Percentiles rank a stretch among this genome's conserved stretches.
phyloP scores from a whole-genome alignment of 331 rosid genomes.

The Stylosanthes scabra region DNA sequence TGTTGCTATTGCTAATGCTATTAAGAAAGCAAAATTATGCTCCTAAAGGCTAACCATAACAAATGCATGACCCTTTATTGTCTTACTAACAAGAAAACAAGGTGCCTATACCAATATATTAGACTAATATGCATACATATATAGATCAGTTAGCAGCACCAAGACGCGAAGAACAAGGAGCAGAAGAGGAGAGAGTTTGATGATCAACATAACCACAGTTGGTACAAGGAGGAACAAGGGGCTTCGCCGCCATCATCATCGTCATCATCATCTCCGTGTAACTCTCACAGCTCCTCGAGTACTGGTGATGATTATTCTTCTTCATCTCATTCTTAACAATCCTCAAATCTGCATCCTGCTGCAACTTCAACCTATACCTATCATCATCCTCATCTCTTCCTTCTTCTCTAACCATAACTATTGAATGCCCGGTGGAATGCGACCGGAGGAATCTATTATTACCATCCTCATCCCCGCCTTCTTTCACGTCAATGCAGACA shows the following conservation, averaged over 20 bases:
- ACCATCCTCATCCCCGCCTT: not conserved
- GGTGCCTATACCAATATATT: too few species aligned
- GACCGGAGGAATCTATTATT: slow-evolving; percentile 53
- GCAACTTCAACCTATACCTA: slow-evolving; percentile 62
- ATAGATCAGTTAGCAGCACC: not conserved
- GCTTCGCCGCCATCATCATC: not conserved
- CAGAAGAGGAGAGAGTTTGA: slow-evolving; percentile 38
- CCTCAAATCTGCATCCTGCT: slow-evolving; percentile 46
- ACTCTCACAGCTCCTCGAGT: slow-evolving; percentile 60
- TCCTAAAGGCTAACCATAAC: too few species aligned
- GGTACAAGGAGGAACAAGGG: slow-evolving; percentile 20
- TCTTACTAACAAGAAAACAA: too few species aligned
- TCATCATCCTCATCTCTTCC: slow-evolving; percentile 31
- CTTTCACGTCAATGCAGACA: slow-evolving; percentile 50
- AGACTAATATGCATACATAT: too few species aligned
- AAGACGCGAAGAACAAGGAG: not conserved
- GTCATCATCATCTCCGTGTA: slow-evolving; percentile 47
- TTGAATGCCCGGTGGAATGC: slow-evolving; percentile 86
- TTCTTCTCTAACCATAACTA: slow-evolving; percentile 44
- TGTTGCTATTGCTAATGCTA: too few species aligned
- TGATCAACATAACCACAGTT: slow-evolving; percentile 39
- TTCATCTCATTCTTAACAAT: slow-evolving; percentile 27
- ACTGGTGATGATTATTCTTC: slow-evolving; percentile 44
- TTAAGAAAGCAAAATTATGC: too few species aligned
- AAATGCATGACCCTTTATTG: too few species aligned